These are phyloP conservation scores for Exserohilum turcica DNA, from an alignment of 2,329 filamentous ascomycete genomes.

Conservation along the genomic window DNA sequence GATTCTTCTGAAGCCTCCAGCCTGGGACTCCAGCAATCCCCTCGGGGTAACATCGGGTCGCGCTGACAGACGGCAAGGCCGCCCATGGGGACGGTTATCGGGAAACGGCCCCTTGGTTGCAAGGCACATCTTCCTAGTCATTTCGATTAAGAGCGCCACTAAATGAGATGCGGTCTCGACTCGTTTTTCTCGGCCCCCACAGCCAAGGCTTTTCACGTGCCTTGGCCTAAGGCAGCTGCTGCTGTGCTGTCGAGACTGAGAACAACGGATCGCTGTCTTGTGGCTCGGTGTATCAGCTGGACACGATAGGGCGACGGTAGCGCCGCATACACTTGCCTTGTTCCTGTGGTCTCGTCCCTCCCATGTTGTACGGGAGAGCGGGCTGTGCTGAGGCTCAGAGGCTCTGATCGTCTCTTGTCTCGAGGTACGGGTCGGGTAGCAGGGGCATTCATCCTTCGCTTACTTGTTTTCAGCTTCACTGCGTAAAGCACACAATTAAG, in stretches of 20 bases:
- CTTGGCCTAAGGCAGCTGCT: not conserved
- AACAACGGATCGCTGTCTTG: conserved; percentile 1
- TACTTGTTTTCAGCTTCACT: conserved; percentile 20
- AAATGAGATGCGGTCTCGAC: not conserved
- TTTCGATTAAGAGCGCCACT: conserved; percentile 16
- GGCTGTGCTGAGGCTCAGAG: conserved; percentile 17
- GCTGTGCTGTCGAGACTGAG: not conserved
- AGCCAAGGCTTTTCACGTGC: not conserved
- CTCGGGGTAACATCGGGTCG: conserved; percentile 5
- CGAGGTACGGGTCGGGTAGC: conserved; percentile 7
- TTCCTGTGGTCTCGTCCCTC: not conserved
- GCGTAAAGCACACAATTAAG: conserved; percentile 19
- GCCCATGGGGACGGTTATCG: not conserved
- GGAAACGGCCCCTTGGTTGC: conserved; percentile 10
- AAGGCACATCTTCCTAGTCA: conserved; percentile 2
- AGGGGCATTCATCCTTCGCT: conserved; percentile 22
- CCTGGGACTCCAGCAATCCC: not conserved
- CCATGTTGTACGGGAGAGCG: not conserved
- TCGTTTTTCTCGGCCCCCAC: not conserved
- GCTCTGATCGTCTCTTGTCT: conserved; percentile 18
- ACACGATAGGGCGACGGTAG: not conserved
- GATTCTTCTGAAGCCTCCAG: not conserved
- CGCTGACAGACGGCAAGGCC: conserved; percentile 7
- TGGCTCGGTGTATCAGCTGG: not conserved
- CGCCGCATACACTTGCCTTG: conserved; percentile 1